Conservation (phyloP, 805 yeast species). For the Metschnikowia baotianmanensis region DNA sequence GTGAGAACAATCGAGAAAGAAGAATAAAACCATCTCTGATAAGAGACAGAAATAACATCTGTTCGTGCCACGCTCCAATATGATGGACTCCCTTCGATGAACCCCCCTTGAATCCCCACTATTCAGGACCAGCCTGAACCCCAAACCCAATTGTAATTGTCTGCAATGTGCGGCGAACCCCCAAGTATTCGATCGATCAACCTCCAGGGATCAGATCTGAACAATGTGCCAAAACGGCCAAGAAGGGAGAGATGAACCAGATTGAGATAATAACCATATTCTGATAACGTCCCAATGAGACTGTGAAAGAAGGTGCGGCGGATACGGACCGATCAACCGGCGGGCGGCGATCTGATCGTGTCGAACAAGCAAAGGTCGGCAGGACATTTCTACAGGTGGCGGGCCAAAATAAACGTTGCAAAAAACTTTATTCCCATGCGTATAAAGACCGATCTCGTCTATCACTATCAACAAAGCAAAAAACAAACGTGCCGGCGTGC, state of each 20-base stretch:
- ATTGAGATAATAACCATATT: too few relatives aligned
- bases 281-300: too few relatives aligned
- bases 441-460: constrained; percentile 12
- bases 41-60: too few relatives aligned
- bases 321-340: constrained; percentile 16
- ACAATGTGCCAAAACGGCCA: too few relatives aligned
- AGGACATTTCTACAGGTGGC: constrained; percentile 13
- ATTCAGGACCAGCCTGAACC: constrained; percentile 3
- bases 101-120: too few relatives aligned
- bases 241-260: too few relatives aligned
- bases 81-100: too few relatives aligned
- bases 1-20: too few relatives aligned
- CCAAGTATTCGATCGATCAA: constrained; percentile 6
- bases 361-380: constrained; percentile 12
- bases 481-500: too few relatives aligned
- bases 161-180: constrained; percentile 3
- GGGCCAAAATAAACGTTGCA: constrained; percentile 14
- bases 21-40: too few relatives aligned
- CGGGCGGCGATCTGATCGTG: constrained; percentile 16
- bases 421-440: constrained; percentile 11
- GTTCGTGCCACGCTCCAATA: too few relatives aligned
- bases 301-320: constrained; percentile 7
- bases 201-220: constrained; percentile 9
- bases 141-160: background rate
- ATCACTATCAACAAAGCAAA: background rate